phyloP scores from a whole-genome alignment of 306 rosid species.

The Gastrolobium bilobum region DNA sequence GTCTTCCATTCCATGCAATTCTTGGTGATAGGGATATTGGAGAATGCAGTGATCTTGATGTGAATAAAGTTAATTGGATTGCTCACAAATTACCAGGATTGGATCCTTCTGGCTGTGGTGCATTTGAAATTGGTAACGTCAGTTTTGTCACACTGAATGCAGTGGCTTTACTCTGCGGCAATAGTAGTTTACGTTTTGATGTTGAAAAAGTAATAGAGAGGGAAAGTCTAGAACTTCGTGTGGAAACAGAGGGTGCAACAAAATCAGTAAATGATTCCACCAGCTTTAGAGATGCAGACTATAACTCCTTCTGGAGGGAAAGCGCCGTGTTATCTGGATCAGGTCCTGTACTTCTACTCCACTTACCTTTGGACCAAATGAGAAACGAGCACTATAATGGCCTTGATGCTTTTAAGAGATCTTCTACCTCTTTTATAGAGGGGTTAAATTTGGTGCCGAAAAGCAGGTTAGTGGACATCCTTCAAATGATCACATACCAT shows the following conservation, averaged over 20 bases:
- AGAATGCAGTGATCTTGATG: slow-evolving; percentile 54
- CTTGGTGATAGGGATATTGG: slow-evolving; percentile 83
- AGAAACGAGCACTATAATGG: slow-evolving; percentile 37
- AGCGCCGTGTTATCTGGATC: slow-evolving; percentile 57
- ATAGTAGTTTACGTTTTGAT: slow-evolving; percentile 62
- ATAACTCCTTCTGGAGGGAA: slow-evolving; percentile 58
- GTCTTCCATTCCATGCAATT: slow-evolving; percentile 66
- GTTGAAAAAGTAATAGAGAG: slow-evolving; percentile 76
- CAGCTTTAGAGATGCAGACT: slow-evolving; percentile 32
- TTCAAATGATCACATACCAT: slow-evolving; percentile 22
- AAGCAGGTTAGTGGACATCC: slow-evolving; percentile 60
- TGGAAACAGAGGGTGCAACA: slow-evolving; percentile 28
- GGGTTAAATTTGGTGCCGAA: slow-evolving; percentile 37
- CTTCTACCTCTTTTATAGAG: slow-evolving; percentile 39
- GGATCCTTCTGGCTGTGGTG: slow-evolving; percentile 68
- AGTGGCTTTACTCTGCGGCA: slow-evolving; percentile 71
- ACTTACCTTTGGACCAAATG: slow-evolving; percentile 60
- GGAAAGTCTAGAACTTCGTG: slow-evolving; percentile 59
- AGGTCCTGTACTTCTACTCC: slow-evolving; percentile 75
- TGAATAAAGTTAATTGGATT: slow-evolving; percentile 56
- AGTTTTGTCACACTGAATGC: slow-evolving; percentile 73
- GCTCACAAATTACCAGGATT: slow-evolving; percentile 64
- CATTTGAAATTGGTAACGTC: slow-evolving; percentile 68
- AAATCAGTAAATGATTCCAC: slow-evolving; percentile 26
- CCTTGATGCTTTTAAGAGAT: slow-evolving; percentile 30